Conservation (phyloP, 2,329 filamentous ascomycete genomes). For the Septoria petroselini region DNA sequence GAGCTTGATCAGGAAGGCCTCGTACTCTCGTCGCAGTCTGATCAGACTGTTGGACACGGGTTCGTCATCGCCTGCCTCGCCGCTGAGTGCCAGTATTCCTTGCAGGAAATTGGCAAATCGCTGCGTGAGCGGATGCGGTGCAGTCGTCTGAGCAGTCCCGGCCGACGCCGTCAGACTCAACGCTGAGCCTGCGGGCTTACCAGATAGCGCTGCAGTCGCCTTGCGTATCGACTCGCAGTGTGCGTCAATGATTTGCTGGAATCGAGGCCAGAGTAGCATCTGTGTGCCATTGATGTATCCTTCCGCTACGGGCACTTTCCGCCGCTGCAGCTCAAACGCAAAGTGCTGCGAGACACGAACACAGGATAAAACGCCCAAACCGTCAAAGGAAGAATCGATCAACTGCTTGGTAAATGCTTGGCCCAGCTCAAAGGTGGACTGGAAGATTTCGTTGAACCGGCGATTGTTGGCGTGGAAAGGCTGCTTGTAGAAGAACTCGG, state of each 20-base stretch:
- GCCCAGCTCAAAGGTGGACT: slow-evolving; percentile 82
- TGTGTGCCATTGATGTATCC: slow-evolving; percentile 90
- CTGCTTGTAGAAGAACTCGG: slow-evolving; percentile 80
- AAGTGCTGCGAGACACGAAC: slow-evolving; percentile 91
- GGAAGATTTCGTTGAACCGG: slow-evolving; percentile 84
- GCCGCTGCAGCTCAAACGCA: slow-evolving; percentile 87
- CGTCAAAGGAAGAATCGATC: slow-evolving; percentile 74
- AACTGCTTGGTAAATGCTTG: slow-evolving; percentile 72
- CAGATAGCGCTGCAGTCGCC: slow-evolving; percentile 48
- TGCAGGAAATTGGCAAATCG: slow-evolving; percentile 92
- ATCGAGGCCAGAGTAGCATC: slow-evolving; percentile 94
- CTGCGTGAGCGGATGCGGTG: slow-evolving; percentile 88
- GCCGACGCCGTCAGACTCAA: slow-evolving; percentile 53
- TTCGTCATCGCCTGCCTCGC: slow-evolving; percentile 91
- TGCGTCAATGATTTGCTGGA: slow-evolving; percentile 89
- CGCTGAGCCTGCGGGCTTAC: slow-evolving; percentile 52
- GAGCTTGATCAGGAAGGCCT: slow-evolving; percentile 74
- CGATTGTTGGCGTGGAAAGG: slow-evolving; percentile 74
- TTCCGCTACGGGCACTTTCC: slow-evolving; percentile 85
- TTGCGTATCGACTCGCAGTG: slow-evolving; percentile 83
- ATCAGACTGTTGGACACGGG: slow-evolving; percentile 78
- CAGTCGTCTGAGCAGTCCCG: slow-evolving; percentile 65
- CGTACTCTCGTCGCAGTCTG: slow-evolving; percentile 75
- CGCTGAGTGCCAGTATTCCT: slow-evolving; percentile 75
- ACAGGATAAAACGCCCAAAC: slow-evolving; percentile 81